Evolutionary conservation across 208 protist species (phyloP), one percentile per base, ranked within the genome.

Genomic region (Trypanosoma conorhini): DNA sequence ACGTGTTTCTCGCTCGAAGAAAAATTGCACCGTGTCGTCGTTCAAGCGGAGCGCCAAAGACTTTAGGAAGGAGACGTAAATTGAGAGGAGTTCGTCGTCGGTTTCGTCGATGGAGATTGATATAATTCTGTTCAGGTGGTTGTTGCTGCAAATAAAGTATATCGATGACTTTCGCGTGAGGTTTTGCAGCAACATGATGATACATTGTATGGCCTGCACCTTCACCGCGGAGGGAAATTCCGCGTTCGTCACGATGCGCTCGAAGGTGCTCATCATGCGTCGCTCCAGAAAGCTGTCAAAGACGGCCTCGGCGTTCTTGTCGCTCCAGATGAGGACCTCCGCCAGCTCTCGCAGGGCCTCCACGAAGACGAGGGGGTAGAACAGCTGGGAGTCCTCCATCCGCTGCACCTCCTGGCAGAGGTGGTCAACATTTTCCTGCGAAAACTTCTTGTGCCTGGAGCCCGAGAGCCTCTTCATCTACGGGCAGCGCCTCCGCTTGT

Each of bases 41-140:
- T 88, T 90, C n/a, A 92, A 82, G 31, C 89, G 80, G 33, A 95
- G 75, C 1, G 89, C 85, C n/a, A 97, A 56, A 5, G 86, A 83
- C 46, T 94, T 94, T 33, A 97, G 76, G 60, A 97, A 97, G 7
- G 89, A 95, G 24, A 92, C 78, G 72, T 94, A 94, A 21, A 85
- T 74, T 10, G 87, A 86, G 22, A 92, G 64, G 7, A 97, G 76
- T 67, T 94, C 92, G 58, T 96, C 92, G 30, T 88, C 80, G 33
- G 30, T 64, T 44, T 84, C 80, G 62, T 93, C 81, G 56, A 93
- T 66, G 57, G 85, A 67, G 42, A 90, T 83, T 30, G 85, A 82
- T 48, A 97, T 90, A 67, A 97, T 91, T 38, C 83, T 79, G 58
- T 97, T 97, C 38, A 97, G 75, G 70, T 91, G 89, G 62, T 95